A percentile compares a stretch with the other conserved stretches of the same genome.
These are phyloP conservation scores for Coemansia sp. DNA, from an alignment of 371 early-diverging fungal genomes.

Conservation along the genomic window DNA sequence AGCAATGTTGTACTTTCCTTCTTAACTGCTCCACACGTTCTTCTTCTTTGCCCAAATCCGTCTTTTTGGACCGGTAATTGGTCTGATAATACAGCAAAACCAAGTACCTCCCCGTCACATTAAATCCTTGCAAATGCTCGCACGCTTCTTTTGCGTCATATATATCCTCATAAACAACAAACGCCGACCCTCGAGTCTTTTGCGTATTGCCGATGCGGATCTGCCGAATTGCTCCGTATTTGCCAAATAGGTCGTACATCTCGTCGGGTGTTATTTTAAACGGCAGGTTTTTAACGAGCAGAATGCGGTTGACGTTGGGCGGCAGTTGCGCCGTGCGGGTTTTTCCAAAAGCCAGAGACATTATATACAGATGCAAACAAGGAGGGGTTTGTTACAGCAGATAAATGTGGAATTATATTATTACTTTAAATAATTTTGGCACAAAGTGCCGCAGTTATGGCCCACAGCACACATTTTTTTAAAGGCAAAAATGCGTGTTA, in stretches of 20 bases:
- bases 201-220: constrained; percentile 83
- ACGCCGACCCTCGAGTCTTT: constrained; percentile 92
- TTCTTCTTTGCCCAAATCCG: constrained; percentile 82
- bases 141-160: constrained; percentile 95
- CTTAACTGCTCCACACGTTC: constrained; percentile 81
- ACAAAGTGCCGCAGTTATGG: too few relatives aligned
- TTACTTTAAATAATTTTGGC: neutral
- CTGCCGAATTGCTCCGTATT: constrained; percentile 95
- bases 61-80: constrained; percentile 75
- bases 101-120: constrained; percentile 90
- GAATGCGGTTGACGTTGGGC: constrained; percentile 88
- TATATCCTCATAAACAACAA: constrained; percentile 96
- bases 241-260: constrained; percentile 95
- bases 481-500: too few relatives aligned
- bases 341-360: constrained; percentile 55
- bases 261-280: constrained; percentile 94
- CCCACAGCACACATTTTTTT: too few relatives aligned
- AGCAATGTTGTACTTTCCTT: constrained; percentile 47
- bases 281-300: constrained; percentile 90
- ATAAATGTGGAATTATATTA: neutral
- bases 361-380: neutral
- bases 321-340: constrained; percentile 63
- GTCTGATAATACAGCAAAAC: constrained; percentile 92
- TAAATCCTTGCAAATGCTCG: constrained; percentile 92
- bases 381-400: neutral